Evolutionary conservation across 306 rosid genomes (phyloP).

Genomic region (Lathyrus aphaca): DNA sequence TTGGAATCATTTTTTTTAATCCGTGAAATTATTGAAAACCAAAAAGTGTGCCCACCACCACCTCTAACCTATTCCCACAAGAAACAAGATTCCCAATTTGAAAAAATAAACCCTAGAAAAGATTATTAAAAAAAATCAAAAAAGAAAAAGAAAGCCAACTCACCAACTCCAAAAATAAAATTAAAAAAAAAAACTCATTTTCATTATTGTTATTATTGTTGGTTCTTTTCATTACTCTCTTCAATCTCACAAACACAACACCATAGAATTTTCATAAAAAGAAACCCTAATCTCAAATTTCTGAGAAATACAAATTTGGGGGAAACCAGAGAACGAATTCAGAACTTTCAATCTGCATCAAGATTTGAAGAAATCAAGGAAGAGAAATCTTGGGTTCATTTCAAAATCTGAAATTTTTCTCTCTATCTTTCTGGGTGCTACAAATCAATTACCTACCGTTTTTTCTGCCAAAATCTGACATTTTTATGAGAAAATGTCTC

Average conservation of each 20-base stretch:
- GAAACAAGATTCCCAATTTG: conserved; percentile 70
- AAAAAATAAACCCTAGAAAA: conserved; percentile 3
- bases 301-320: conserved; percentile 24
- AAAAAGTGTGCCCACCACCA: conserved; percentile 43
- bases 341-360: conserved; percentile 21
- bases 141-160: conserved; percentile 13
- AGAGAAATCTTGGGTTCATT: conserved; percentile 41
- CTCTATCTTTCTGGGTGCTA: conserved; percentile 3
- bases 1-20: conserved; percentile 35
- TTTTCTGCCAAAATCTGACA: not conserved
- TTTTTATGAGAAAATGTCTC: conserved; percentile 49
- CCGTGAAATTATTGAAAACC: conserved; percentile 41
- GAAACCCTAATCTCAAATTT: conserved; percentile 33
- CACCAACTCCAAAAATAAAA: conserved; percentile 10
- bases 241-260: conserved; percentile 31
- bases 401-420: conserved; percentile 24
- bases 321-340: not conserved
- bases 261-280: conserved; percentile 17
- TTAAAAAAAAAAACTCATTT: not conserved
- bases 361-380: conserved; percentile 7
- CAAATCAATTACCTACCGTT: not conserved
- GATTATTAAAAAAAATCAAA: not conserved
- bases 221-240: conserved; percentile 32
- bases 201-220: conserved; percentile 13
- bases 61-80: conserved; percentile 60